Evolutionary conservation across 495 filamentous ascomycete genomes (phyloP).

Genomic region (Pyrenopolyporus hunteri): DNA sequence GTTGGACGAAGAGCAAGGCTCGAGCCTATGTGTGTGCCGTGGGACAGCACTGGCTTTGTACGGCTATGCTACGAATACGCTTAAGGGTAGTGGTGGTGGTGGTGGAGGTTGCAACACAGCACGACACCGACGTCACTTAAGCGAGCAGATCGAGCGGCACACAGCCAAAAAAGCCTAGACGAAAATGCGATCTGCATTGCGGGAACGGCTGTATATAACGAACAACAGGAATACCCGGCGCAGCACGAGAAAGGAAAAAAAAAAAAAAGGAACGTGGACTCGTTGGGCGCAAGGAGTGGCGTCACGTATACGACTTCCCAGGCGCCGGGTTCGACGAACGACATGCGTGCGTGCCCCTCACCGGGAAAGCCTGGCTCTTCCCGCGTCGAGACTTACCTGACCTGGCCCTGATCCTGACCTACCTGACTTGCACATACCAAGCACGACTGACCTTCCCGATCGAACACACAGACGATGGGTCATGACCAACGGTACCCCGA

Average conservation of each 20-base stretch:
- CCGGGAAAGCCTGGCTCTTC: too few species aligned
- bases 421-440: constrained; percentile 22
- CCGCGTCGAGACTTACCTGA: too few species aligned
- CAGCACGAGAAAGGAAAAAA: background rate
- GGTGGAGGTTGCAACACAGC: too few species aligned
- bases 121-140: constrained; percentile 6
- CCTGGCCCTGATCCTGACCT: constrained; percentile 9
- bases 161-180: background rate
- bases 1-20: background rate
- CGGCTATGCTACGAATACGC: background rate
- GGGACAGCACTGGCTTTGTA: constrained; percentile 5
- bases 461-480: constrained; percentile 10
- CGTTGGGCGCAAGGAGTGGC: background rate
- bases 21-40: background rate
- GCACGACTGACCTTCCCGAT: constrained; percentile 34
- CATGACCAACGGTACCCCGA: background rate
- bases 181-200: constrained; percentile 13
- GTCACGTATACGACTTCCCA: too few species aligned
- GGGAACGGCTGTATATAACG: constrained; percentile 7
- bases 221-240: constrained; percentile 5
- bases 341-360: too few species aligned
- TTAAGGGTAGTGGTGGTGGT: background rate
- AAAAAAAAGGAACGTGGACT: constrained; percentile 1
- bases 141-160: background rate
- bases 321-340: too few species aligned